A percentile compares a stretch with the other conserved stretches of the same genome.
Conservation (phyloP, 1,284 basidiomycete genomes). For the Pholiota adiposa region DNA sequence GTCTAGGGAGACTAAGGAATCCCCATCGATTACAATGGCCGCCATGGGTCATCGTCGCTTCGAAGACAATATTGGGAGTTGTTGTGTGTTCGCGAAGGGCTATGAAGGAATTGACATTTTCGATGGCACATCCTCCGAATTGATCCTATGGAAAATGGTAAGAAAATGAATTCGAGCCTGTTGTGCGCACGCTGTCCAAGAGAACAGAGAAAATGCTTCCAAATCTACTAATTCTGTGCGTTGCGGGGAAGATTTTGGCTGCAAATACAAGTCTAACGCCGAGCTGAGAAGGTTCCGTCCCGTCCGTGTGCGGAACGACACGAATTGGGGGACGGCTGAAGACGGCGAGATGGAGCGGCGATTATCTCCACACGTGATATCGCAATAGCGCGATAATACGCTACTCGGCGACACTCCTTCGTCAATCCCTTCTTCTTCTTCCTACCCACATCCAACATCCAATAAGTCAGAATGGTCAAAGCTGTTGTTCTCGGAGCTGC, state of each 20-base stretch:
- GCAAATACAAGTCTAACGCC: neutral
- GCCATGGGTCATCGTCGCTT: no score
- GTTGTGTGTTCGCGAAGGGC: no score
- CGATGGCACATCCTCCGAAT: no score
- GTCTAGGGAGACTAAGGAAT: neutral
- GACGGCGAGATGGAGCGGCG: constrained; percentile 8
- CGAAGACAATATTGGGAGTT: no score
- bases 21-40: no score
- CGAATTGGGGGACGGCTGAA: constrained; percentile 9
- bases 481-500: constrained; percentile 93
- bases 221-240: no score
- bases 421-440: constrained; percentile 19
- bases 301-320: constrained; percentile 10
- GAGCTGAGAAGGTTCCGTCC: constrained; percentile 5
- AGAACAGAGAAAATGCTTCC: no score
- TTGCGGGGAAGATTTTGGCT: neutral
- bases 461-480: constrained; percentile 72
- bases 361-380: constrained; percentile 27
- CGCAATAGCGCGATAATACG: constrained; percentile 6
- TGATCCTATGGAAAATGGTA: no score
- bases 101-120: no score
- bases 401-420: constrained; percentile 1
- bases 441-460: constrained; percentile 23
- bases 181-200: no score
- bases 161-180: no score